phyloP scores from a whole-genome alignment of 2,329 filamentous ascomycete species.

The Ceratocystis ficicola region DNA sequence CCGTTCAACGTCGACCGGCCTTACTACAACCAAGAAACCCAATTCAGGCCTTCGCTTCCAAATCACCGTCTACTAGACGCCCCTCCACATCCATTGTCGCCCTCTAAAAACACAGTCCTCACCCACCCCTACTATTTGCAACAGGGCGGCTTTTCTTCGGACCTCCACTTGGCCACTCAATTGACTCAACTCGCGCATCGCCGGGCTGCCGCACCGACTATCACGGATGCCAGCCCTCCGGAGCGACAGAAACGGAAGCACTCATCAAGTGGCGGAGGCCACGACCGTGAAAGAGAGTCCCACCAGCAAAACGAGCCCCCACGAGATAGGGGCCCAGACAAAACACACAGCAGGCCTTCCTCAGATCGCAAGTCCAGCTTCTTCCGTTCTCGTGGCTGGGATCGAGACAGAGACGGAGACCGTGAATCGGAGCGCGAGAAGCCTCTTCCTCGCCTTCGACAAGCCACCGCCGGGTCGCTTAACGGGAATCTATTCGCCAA shows the following conservation, averaged over 20 bases:
- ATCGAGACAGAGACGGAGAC: constrained; percentile 10
- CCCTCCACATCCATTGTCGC: not conserved
- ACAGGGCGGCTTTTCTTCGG: constrained; percentile 20
- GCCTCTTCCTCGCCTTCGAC: constrained; percentile 21
- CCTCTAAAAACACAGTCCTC: constrained; percentile 11
- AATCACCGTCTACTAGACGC: not conserved
- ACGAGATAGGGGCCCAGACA: not conserved
- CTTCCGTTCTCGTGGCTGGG: constrained; percentile 13
- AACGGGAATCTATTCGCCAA: constrained; percentile 16
- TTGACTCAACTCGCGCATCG: constrained; percentile 18
- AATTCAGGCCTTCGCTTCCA: not conserved
- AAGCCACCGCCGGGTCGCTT: constrained; percentile 19
- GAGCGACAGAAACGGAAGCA: constrained; percentile 9
- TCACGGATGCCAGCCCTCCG: constrained; percentile 19
- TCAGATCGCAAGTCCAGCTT: constrained; percentile 12
- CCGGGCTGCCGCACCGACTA: constrained; percentile 12
- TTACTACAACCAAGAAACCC: not conserved
- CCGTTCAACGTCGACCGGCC: constrained; percentile 12
- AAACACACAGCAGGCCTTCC: not conserved
- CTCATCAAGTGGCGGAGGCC: not conserved
- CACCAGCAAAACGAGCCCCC: not conserved
- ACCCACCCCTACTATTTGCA: constrained; percentile 20
- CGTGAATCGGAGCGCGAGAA: constrained; percentile 19
- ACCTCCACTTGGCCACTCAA: constrained; percentile 21
- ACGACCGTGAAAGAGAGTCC: not conserved